phyloP scores from a whole-genome alignment of 495 filamentous ascomycete genomes.

The Astrothelium subdiscretum region DNA sequence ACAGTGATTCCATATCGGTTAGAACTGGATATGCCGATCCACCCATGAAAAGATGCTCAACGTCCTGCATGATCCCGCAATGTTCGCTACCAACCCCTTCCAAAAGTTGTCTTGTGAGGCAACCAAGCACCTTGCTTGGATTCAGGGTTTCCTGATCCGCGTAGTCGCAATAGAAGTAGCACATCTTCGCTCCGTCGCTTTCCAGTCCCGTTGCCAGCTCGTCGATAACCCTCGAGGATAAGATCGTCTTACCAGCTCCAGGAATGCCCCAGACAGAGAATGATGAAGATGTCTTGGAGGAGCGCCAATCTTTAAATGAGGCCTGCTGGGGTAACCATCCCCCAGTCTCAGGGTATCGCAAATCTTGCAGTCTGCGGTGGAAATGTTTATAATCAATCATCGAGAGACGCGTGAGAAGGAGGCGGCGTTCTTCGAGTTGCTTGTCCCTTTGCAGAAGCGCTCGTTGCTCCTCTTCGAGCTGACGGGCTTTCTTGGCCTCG shows the following conservation, averaged over 20 bases:
- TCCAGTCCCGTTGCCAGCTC: background rate
- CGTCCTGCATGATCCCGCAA: no score
- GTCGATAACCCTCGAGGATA: conserved; percentile 9
- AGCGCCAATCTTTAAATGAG: conserved; percentile 1
- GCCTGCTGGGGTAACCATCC: background rate
- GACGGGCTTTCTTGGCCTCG: conserved; percentile 9
- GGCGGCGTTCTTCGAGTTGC: background rate
- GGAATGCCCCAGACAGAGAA: conserved; percentile 14
- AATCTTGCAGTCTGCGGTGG: conserved; percentile 1
- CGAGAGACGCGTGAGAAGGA: background rate
- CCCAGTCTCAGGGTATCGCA: conserved; percentile 11
- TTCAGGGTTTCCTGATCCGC: background rate
- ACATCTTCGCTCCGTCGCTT: background rate
- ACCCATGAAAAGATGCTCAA: no score
- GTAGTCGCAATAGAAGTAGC: background rate
- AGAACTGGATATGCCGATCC: no score
- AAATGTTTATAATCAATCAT: background rate
- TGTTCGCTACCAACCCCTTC: no score
- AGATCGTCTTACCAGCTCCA: conserved; percentile 16
- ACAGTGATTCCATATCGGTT: no score
- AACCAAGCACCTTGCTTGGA: background rate
- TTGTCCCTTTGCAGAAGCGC: background rate
- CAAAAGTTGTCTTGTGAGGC: background rate
- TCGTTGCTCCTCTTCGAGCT: conserved; percentile 8
- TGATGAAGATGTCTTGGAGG: conserved; percentile 1